Base-by-base conservation (phyloP, 331 rosid species). In the Stylosanthes scabra region DNA sequence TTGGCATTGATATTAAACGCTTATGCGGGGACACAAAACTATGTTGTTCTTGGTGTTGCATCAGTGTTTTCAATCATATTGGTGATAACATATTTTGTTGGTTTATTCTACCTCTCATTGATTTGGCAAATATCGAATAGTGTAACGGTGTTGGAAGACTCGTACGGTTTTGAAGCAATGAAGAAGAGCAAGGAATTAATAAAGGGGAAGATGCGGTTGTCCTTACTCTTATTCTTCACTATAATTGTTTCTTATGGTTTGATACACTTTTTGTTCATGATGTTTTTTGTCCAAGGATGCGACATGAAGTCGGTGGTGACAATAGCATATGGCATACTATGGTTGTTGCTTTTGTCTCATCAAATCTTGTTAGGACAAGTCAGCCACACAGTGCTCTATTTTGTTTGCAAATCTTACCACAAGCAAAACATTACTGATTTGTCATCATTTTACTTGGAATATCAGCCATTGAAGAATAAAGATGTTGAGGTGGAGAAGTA, bases 331-430 rank as follows among this genome's bases (percentile, higher is more conserved):
- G 94, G 88, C 12, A 5, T 80, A 11, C 8, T 91, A 0, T 83
- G 86, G 39, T 76, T 78, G 7, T 29, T 86, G 75, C 49, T 86
- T 47, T 70, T 89, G 50, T 79, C 77, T 3, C 68, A 11, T 50
- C 37, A 89, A 72, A 66, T 86, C 13, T 39, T 91, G 49, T 69
- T 88, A 27, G 83, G 79, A 40, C 89, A 87, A 15, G 98, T 89
- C 1, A 45, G 74, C 3, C 93, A 85, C 61, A 86, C 96, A 0
- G 92, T 93, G 59, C 72, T 91, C 5, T 91, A 93, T 74, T 87
- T 93, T 10, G 93, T 93, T 2, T 93, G 97, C 85, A 93, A 91
- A 72, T 91, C 97, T 0, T 82, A 86, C 59, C 97, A 93, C 74
- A 97, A 91, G 49, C 90, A 93, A 72, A 93, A 78, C n/a, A n/a